Percentiles rank a stretch among this genome's conserved stretches.
Conservation (phyloP, 495 filamentous ascomycete species). For the Neurospora sp. region DNA sequence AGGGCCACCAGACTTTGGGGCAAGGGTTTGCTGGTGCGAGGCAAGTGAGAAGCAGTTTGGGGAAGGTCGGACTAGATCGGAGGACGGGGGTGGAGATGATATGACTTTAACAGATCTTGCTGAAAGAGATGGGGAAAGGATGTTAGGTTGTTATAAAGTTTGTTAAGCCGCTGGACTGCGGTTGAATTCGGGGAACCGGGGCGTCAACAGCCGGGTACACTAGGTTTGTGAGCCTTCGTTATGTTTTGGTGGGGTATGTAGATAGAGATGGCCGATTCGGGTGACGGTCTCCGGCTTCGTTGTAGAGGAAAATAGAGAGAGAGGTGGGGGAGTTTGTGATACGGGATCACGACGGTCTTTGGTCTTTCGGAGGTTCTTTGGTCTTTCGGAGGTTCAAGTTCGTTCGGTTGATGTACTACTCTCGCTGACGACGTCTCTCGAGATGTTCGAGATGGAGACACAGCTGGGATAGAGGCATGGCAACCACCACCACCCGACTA, state of each 20-base stretch:
- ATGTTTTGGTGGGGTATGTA: not conserved
- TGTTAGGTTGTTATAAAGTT: not conserved
- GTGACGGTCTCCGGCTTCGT: too few relatives aligned
- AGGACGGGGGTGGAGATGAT: not conserved
- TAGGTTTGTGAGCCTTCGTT: not conserved
- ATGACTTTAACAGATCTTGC: not conserved
- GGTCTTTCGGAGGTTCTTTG: too few relatives aligned
- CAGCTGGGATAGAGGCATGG: too few relatives aligned
- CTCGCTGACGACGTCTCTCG: too few relatives aligned
- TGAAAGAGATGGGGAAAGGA: rapidly evolving
- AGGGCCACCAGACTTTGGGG: not conserved
- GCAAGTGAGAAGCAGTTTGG: not conserved
- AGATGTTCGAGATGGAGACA: too few relatives aligned
- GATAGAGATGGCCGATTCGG: not conserved
- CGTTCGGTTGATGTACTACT: too few relatives aligned
- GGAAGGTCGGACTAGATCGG: not conserved
- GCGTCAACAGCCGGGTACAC: not conserved
- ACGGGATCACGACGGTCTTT: not conserved
- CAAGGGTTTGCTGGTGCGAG: not conserved
- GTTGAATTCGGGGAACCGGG: not conserved
- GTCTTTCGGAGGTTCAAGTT: too few relatives aligned
- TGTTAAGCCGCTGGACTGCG: not conserved
- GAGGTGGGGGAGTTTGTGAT: too few relatives aligned
- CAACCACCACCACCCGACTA: not conserved
- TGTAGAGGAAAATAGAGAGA: too few relatives aligned